Evolutionary conservation across 805 yeast species (phyloP), one percentile per base, ranked within the genome.

Genomic region (Candida nemodendra): DNA sequence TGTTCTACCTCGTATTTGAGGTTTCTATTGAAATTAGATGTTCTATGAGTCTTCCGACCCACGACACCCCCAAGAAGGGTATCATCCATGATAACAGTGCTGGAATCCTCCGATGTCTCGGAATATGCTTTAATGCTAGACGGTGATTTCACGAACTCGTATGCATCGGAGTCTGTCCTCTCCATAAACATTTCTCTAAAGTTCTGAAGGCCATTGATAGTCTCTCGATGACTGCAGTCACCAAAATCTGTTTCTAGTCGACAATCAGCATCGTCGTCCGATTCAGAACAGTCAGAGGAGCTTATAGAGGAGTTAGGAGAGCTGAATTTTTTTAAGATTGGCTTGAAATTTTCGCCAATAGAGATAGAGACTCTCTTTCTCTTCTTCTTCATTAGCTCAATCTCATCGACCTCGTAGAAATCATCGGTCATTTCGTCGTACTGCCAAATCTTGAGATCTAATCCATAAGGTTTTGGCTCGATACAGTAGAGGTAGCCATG

Each of bases 401-500:
- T 61, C 33, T 66, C 69, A 38, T 62, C 65, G 27, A 63, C 67
- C 44, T 63, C 66, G 35, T 56, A 57, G 36, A 63, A 63, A 38
- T 58, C 62, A 40, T 63, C 64, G 11, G 62, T 54, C 3, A 44
- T 24, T 34, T 62, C 61, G 41, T 60, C 66, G 35, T 55, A 63
- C 27, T 60, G 62, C 65, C 66, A 63, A 13, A 63, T 61, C 35
- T 61, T 64, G 34, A 63, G 50, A 39, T 62, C 66, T 23, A 63
- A 39, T 4, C 68, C 68, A 42, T 63, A 63, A 5, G 68, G 67
- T 42, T 63, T 63, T 25, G 68, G 68, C 45, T 62, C 67, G 23
- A 63, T 49, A 48, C 68, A 63, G 36, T 63, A 63, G 7, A 63
- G 57, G 28, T 36, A 60, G 3, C 59, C 61, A 23, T 61, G 64